phyloP scores from a whole-genome alignment of 2,329 filamentous ascomycete genomes.

The Epichloe hybrida region DNA sequence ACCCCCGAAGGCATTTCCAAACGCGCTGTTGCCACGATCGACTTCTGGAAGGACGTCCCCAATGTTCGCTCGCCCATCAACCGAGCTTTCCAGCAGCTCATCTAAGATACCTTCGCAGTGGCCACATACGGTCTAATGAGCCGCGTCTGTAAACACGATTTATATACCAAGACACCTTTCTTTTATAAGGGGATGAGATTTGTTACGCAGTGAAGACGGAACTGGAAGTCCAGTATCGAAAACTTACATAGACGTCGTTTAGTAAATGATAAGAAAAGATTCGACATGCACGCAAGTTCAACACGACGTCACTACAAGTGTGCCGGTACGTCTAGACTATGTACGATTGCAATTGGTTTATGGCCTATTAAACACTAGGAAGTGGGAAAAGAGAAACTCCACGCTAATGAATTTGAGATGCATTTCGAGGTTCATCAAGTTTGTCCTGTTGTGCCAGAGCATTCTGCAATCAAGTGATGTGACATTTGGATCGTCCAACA shows the following conservation, averaged over 20 bases:
- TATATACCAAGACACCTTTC: slow-evolving; percentile 2
- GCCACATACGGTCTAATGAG: neutral
- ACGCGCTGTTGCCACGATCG: slow-evolving; percentile 79
- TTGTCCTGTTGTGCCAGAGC: neutral
- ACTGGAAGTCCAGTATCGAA: slow-evolving; percentile 12
- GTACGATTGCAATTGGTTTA: neutral
- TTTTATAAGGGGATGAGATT: slow-evolving; percentile 9
- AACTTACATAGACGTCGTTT: slow-evolving; percentile 10
- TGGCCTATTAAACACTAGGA: neutral
- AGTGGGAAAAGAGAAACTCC: neutral
- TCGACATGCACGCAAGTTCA: neutral
- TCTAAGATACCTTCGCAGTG: slow-evolving; percentile 41
- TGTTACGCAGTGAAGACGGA: slow-evolving; percentile 14
- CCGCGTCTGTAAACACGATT: neutral
- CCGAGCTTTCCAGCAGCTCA: slow-evolving; percentile 93
- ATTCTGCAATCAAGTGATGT: neutral
- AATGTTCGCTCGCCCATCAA: slow-evolving; percentile 87
- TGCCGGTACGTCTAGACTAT: neutral
- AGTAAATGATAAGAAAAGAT: neutral
- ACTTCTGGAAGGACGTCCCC: slow-evolving; percentile 92
- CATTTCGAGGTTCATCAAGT: neutral
- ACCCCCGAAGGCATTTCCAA: slow-evolving; percentile 90
- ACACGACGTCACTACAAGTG: neutral
- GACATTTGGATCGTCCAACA: neutral
- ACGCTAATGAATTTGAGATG: slow-evolving; percentile 1